These are phyloP conservation scores for Cryphonectria carpinicola DNA, from an alignment of 2,329 filamentous ascomycete species.

Conservation along the genomic window DNA sequence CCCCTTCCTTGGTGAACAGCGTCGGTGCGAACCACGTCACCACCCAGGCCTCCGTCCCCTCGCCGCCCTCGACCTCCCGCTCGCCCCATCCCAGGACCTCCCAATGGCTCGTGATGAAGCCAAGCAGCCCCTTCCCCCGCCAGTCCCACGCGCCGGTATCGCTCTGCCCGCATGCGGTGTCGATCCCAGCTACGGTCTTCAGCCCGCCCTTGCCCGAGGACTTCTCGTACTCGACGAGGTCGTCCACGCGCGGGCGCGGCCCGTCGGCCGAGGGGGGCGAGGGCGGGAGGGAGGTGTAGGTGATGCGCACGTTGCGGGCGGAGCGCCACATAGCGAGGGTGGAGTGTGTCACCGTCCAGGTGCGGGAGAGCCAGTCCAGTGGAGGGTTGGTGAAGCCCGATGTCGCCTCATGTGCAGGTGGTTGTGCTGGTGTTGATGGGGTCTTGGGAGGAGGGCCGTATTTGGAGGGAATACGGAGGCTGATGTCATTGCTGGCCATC, in stretches of 20 bases:
- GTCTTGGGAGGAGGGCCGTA: constrained; percentile 42
- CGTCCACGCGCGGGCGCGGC: constrained; percentile 59
- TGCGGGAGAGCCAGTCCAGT: constrained; percentile 64
- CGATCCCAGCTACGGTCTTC: constrained; percentile 68
- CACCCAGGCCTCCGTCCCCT: constrained; percentile 63
- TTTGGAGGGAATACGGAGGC: constrained; percentile 53
- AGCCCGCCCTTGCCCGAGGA: constrained; percentile 49
- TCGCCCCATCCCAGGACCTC: constrained; percentile 79
- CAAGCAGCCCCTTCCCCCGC: constrained; percentile 76
- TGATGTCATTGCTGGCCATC: constrained; percentile 34
- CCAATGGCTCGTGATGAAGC: constrained; percentile 76
- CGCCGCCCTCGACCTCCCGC: constrained; percentile 41
- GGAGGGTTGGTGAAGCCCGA: constrained; percentile 49
- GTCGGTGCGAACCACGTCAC: constrained; percentile 87
- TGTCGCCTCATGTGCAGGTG: constrained; percentile 30
- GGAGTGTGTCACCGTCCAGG: constrained; percentile 76
- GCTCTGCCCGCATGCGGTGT: constrained; percentile 48
- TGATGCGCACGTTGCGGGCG: constrained; percentile 79
- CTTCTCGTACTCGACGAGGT: constrained; percentile 72
- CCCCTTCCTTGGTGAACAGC: constrained; percentile 78
- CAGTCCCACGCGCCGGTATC: constrained; percentile 66
- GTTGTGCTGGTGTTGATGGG: constrained; percentile 30
- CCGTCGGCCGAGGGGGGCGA: background rate
- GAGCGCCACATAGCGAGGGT: constrained; percentile 81
- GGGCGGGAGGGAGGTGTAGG: constrained; percentile 62